Conservation (phyloP, 1,139 yeast genomes). For the Arxiozyma telluris region DNA sequence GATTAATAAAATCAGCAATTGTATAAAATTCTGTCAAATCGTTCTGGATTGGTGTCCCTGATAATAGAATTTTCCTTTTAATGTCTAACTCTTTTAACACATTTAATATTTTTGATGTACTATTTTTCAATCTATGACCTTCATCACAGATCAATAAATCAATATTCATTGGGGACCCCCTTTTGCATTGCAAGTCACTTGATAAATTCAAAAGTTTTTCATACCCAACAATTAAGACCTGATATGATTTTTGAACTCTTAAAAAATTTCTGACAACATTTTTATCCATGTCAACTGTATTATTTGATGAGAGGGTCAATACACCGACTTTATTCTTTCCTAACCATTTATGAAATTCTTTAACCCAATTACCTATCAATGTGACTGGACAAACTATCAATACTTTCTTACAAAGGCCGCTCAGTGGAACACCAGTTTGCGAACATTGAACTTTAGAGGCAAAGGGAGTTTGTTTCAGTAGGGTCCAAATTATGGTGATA, state of each 20-base stretch:
- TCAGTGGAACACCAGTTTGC: constrained; percentile 24
- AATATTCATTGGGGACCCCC: constrained; percentile 24
- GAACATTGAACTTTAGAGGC: constrained; percentile 22
- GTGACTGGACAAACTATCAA: constrained; percentile 90
- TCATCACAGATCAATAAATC: constrained; percentile 89
- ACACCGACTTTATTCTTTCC: constrained; percentile 56
- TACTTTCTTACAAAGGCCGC: constrained; percentile 39
- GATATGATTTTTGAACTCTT: constrained; percentile 57
- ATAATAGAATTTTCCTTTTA: constrained; percentile 51
- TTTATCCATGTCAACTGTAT: constrained; percentile 45
- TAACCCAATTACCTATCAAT: constrained; percentile 76
- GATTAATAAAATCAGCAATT: constrained; percentile 74
- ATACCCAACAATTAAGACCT: constrained; percentile 78
- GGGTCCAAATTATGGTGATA: constrained; percentile 74
- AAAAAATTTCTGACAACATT: constrained; percentile 55
- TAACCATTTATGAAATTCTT: constrained; percentile 86
- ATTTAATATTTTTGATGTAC: constrained; percentile 59
- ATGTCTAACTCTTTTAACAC: constrained; percentile 51
- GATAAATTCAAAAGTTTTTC: constrained; percentile 44
- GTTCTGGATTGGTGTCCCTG: constrained; percentile 95
- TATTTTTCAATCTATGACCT: constrained; percentile 78
- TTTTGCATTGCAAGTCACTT: constrained; percentile 38
- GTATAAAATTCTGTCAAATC: constrained; percentile 78
- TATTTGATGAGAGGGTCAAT: constrained; percentile 42
- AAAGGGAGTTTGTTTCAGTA: constrained; percentile 64